Conservation (phyloP, 2,329 filamentous ascomycete species). For the Truncatella angustata region DNA sequence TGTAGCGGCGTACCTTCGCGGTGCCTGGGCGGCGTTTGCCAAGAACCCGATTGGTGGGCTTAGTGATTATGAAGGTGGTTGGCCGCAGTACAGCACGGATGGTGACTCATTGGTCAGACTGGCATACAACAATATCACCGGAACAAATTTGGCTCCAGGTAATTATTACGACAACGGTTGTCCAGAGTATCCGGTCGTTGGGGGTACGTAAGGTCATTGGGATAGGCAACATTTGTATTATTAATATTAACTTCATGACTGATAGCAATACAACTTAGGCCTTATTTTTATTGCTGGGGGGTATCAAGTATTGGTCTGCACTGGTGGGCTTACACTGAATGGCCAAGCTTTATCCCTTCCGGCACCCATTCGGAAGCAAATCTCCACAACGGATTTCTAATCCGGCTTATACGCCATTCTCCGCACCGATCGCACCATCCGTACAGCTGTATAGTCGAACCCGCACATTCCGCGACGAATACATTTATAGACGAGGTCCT, state of each 20-base stretch:
- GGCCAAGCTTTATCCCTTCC: no score
- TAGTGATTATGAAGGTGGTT: not conserved
- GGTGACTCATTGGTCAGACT: slow-evolving; percentile 3
- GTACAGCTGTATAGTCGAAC: not conserved
- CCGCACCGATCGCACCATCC: slow-evolving; percentile 21
- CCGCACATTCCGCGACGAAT: not conserved
- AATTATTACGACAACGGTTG: slow-evolving; percentile 3
- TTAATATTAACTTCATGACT: no score
- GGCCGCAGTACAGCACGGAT: slow-evolving; percentile 6
- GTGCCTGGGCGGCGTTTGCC: slow-evolving; percentile 8
- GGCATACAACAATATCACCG: slow-evolving; percentile 3
- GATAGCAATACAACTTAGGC: no score
- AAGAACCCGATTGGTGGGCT: slow-evolving; percentile 3
- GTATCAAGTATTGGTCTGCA: no score
- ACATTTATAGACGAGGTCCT: slow-evolving; percentile 10
- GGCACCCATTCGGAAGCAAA: no score
- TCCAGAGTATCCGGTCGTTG: slow-evolving; percentile 31
- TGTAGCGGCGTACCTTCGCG: slow-evolving; percentile 1
- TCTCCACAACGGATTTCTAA: slow-evolving; percentile 4
- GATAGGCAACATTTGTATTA: no score
- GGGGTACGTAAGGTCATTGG: not conserved
- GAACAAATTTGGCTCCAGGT: not conserved
- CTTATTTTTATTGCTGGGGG: no score
- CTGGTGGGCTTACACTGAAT: no score
- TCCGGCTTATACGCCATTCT: slow-evolving; percentile 18